Conservation (phyloP, 306 rosid genomes). For the Alnus rubra region DNA sequence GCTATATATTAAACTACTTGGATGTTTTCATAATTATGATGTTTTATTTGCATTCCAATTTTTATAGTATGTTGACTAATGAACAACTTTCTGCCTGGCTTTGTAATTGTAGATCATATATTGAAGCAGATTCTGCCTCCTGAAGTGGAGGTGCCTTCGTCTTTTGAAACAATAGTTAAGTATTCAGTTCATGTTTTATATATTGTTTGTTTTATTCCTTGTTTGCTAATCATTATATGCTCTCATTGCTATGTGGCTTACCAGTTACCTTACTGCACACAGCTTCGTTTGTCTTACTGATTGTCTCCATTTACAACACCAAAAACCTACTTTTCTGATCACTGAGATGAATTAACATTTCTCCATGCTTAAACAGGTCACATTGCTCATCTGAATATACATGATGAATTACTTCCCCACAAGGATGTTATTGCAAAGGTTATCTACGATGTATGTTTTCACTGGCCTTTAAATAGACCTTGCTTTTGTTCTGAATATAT, state of each 20-base stretch:
- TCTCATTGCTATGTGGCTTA: neutral
- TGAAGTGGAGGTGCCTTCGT: constrained; percentile 87
- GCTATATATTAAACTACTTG: constrained; percentile 2
- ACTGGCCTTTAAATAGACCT: neutral
- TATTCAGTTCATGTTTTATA: constrained; percentile 40
- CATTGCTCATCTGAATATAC: constrained; percentile 90
- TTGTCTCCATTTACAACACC: neutral
- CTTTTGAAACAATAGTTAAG: constrained; percentile 95
- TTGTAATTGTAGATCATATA: constrained; percentile 64
- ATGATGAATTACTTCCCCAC: constrained; percentile 76
- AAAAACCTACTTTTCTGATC: constrained; percentile 24
- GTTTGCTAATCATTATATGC: neutral
- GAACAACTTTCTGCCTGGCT: constrained; percentile 10
- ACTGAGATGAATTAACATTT: constrained; percentile 35
- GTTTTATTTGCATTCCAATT: constrained; percentile 10
- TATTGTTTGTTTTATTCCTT: neutral
- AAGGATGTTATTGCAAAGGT: constrained; percentile 93
- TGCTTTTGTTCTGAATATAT: constrained; percentile 5
- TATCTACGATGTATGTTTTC: constrained; percentile 74
- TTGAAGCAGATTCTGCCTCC: constrained; percentile 85
- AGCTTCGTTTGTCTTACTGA: neutral
- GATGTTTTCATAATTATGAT: constrained; percentile 9
- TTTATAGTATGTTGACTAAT: constrained; percentile 6
- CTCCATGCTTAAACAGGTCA: constrained; percentile 68
- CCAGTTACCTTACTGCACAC: constrained; percentile 1